Conservation (phyloP, 2,329 filamentous ascomycete species). For the Epichloe hybrida region DNA sequence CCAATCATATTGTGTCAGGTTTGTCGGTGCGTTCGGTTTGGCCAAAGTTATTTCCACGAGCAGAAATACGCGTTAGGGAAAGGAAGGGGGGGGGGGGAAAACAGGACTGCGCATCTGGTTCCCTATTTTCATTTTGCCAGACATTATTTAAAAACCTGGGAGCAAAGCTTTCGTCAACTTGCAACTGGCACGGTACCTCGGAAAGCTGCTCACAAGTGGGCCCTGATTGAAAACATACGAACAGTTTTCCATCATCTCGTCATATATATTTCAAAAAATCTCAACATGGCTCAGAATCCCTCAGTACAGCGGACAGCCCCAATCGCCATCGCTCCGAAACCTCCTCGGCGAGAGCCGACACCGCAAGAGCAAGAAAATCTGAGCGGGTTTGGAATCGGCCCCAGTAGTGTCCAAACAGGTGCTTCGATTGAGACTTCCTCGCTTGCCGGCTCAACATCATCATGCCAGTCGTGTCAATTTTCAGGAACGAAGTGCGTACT, state of each 20-base stretch:
- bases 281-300: constrained; percentile 38
- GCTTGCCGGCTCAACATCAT: constrained; percentile 30
- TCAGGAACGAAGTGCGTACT: constrained; percentile 66
- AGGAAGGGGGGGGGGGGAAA: not conserved
- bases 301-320: constrained; percentile 47
- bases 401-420: constrained; percentile 36
- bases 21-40: constrained; percentile 4
- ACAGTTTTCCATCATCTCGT: not conserved
- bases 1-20: not conserved
- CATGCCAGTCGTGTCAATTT: constrained; percentile 62
- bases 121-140: not conserved
- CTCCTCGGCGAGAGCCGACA: constrained; percentile 28
- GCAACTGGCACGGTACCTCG: not conserved
- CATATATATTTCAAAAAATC: constrained; percentile 9
- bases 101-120: not conserved
- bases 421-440: constrained; percentile 37
- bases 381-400: constrained; percentile 34
- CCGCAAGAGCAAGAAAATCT: constrained; percentile 32
- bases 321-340: constrained; percentile 53
- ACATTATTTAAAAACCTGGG: not conserved
- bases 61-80: not conserved
- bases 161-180: not conserved
- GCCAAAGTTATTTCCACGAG: not conserved
- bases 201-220: not conserved
- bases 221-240: not conserved